Base-by-base conservation (phyloP, 164 flowering plant genomes). In the Malania oleifera region DNA sequence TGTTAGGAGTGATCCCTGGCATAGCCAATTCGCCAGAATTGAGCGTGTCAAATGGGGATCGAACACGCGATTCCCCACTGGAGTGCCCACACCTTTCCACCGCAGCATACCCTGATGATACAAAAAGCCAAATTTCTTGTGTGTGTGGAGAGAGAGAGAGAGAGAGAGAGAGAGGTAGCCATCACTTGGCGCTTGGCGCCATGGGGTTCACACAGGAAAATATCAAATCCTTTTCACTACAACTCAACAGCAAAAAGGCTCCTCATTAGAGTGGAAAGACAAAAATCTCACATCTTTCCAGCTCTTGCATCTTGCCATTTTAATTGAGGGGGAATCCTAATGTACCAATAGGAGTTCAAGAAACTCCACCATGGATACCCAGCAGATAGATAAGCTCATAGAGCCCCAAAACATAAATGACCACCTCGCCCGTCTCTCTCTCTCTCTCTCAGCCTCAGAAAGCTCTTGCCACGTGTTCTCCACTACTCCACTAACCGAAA, bases 331-430 rank as follows among this genome's bases (percentile, higher is more conserved):
- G 76, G 62, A 84, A 83, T 83, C 91, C 76, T 67, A 45, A 52
- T 41, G 78, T 49, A 50, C 97, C 97, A 89, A 89, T 89, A 50
- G 67, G 74, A 83, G 57, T 60, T 40, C 82, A 74, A 52, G 70
- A 57, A 76, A 75, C 79, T 77, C 71, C 80, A 83, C 83, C 91
- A 41, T 20, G 38, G 25, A 49, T 1, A 23, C 26, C 62, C 38
- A 54, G 20, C n/a, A 64, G 82, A 79, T 77, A 80, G 73, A 63
- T 53, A 27, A 67, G 28, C 43, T 29, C 18, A n/a, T n/a, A n/a
- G n/a, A n/a, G n/a, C n/a, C n/a, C n/a, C n/a, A n/a, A n/a, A n/a
- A n/a, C n/a, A n/a, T n/a, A n/a, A n/a, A n/a, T n/a, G n/a, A n/a
- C 20, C 57, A 23, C 57, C 6, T 29, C 7, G 39, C 59, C 22